phyloP scores from a whole-genome alignment of 345 rosid genomes.

The Eucalyptus erythrocorys region DNA sequence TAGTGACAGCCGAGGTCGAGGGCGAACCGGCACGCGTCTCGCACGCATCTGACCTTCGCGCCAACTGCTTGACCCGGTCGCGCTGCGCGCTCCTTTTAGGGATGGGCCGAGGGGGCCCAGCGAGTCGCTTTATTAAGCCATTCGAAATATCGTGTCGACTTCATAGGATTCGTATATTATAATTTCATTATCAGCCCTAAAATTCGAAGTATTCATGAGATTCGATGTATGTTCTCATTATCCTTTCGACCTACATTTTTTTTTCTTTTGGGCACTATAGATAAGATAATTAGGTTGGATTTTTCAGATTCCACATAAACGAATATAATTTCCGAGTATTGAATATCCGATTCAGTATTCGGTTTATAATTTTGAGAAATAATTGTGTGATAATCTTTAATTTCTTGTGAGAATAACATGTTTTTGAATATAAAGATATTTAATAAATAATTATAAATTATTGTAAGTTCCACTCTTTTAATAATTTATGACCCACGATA shows the following conservation, averaged over 20 bases:
- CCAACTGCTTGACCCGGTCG: not conserved
- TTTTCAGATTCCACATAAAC: not conserved
- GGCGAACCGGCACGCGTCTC: not conserved
- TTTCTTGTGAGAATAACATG: rapidly evolving
- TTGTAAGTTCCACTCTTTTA: rapidly evolving
- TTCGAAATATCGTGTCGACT: not conserved
- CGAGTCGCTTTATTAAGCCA: not conserved
- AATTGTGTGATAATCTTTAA: rapidly evolving
- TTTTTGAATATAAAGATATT: rapidly evolving
- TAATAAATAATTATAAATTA: too few relatives aligned
- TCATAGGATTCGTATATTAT: not conserved
- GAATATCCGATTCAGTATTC: not conserved
- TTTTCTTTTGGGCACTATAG: not conserved
- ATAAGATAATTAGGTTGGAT: not conserved
- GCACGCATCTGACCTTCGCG: not conserved
- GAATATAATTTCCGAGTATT: rapidly evolving
- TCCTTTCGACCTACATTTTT: not conserved
- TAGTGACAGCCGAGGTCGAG: not conserved
- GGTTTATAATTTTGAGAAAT: not conserved
- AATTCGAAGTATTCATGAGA: not conserved
- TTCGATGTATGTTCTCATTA: not conserved
- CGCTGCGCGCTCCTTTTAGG: not conserved
- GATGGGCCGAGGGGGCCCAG: not conserved
- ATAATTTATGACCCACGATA: too few relatives aligned
- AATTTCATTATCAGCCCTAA: not conserved